Conservation (phyloP, 306 rosid genomes). For the Cicer arietinum region DNA sequence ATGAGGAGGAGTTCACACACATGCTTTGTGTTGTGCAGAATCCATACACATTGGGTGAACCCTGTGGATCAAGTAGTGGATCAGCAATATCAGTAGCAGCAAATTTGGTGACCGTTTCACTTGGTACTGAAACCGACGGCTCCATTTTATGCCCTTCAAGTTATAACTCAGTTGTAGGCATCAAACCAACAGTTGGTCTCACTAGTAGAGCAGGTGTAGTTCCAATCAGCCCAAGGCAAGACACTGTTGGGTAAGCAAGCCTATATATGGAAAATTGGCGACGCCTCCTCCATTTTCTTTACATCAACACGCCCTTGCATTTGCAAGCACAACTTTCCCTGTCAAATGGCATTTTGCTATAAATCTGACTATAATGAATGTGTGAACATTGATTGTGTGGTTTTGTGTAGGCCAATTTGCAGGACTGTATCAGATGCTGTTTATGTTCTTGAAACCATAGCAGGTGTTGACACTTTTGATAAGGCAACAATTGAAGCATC, state of each 20-base stretch:
- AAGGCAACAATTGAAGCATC: constrained; percentile 54
- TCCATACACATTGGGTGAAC: constrained; percentile 53
- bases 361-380: background rate
- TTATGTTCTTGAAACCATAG: constrained; percentile 66
- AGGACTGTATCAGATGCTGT: constrained; percentile 76
- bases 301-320: background rate
- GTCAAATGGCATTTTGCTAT: background rate
- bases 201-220: constrained; percentile 77
- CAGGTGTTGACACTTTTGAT: constrained; percentile 54
- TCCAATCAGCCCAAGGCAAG: constrained; percentile 68
- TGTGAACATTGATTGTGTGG: constrained; percentile 27
- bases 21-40: constrained; percentile 44
- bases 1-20: background rate
- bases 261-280: background rate
- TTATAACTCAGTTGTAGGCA: constrained; percentile 57
- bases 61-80: constrained; percentile 74
- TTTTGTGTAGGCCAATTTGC: constrained; percentile 59
- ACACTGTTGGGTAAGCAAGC: constrained; percentile 67
- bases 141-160: constrained; percentile 63
- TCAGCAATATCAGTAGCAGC: constrained; percentile 69
- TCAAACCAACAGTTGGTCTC: constrained; percentile 76
- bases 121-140: constrained; percentile 67
- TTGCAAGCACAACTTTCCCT: background rate
- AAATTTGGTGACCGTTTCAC: constrained; percentile 63
- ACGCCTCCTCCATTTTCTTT: background rate